Evolutionary conservation across 2,329 filamentous ascomycete genomes (phyloP).

Genomic region (Fusarium sp.): DNA sequence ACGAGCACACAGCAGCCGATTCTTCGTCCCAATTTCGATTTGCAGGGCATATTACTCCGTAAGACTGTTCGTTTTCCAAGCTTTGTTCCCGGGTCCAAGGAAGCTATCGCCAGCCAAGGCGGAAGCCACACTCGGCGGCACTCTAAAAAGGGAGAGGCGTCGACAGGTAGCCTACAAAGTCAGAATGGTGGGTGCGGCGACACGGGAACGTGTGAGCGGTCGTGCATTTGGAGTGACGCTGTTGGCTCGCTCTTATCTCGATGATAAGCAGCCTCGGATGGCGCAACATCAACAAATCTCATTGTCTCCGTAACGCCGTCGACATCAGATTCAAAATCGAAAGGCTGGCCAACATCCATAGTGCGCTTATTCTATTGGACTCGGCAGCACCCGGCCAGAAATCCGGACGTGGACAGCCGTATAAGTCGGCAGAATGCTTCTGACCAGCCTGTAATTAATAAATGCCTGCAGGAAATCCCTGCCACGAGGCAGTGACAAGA

Average conservation of each 20-base stretch:
- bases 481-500: constrained; percentile 10
- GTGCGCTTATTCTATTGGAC: not conserved
- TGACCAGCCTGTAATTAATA: constrained; percentile 35
- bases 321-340: not conserved
- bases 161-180: constrained; percentile 14
- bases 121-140: constrained; percentile 12
- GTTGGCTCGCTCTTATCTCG: constrained; percentile 9
- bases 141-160: constrained; percentile 40
- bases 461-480: constrained; percentile 29
- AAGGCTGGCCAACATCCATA: not conserved
- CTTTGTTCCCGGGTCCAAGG: constrained; percentile 17
- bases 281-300: constrained; percentile 6
- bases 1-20: constrained; percentile 23
- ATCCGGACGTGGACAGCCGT: not conserved
- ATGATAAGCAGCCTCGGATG: constrained; percentile 3
- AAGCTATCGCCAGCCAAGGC: constrained; percentile 25
- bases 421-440: constrained; percentile 16
- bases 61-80: constrained; percentile 16
- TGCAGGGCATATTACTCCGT: constrained; percentile 24
- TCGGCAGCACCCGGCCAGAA: not conserved
- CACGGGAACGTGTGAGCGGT: constrained; percentile 27
- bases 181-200: not conserved
- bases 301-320: constrained; percentile 10
- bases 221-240: constrained; percentile 30
- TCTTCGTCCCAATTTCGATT: constrained; percentile 23